Evolutionary conservation across 1,284 basidiomycete species (phyloP).

Genomic region (Irpex lacteus): DNA sequence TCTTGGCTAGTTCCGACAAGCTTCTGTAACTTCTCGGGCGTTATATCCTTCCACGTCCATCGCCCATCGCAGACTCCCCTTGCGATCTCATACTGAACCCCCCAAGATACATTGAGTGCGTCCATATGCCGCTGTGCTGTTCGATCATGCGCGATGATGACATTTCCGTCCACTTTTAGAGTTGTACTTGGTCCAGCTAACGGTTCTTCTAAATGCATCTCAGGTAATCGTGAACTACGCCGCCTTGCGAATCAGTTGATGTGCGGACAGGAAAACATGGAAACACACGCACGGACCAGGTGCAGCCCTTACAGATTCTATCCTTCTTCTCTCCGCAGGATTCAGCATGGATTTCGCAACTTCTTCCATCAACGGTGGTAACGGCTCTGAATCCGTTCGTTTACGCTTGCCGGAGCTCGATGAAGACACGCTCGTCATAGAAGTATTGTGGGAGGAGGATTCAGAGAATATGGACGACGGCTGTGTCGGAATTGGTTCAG

Average conservation of each 20-base stretch:
- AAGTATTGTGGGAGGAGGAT: not conserved
- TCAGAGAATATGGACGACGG: not conserved
- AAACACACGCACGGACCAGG: not conserved
- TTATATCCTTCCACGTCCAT: slow-evolving; percentile 26
- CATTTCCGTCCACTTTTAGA: not conserved
- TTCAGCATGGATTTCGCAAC: not conserved
- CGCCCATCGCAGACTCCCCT: slow-evolving; percentile 22
- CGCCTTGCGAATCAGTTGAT: not conserved
- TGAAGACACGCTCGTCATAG: slow-evolving; percentile 1
- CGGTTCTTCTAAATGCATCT: not conserved
- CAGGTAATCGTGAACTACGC: not conserved
- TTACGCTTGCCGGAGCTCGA: not conserved
- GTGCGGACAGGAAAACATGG: not conserved
- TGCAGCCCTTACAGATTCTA: not conserved
- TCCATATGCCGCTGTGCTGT: slow-evolving; percentile 35
- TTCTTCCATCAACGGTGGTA: not conserved
- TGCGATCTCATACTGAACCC: slow-evolving; percentile 30
- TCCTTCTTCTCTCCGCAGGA: not conserved
- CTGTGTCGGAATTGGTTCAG: not conserved
- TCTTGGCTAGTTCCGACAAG: slow-evolving; percentile 43
- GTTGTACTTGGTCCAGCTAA: not conserved
- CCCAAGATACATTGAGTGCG: slow-evolving; percentile 23
- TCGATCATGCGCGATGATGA: slow-evolving; percentile 25
- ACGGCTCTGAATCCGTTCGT: not conserved
- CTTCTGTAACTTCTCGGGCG: slow-evolving; percentile 28